Evolutionary conservation across 2,329 filamentous ascomycete species (phyloP).

Genomic region (Fusarium concolor): DNA sequence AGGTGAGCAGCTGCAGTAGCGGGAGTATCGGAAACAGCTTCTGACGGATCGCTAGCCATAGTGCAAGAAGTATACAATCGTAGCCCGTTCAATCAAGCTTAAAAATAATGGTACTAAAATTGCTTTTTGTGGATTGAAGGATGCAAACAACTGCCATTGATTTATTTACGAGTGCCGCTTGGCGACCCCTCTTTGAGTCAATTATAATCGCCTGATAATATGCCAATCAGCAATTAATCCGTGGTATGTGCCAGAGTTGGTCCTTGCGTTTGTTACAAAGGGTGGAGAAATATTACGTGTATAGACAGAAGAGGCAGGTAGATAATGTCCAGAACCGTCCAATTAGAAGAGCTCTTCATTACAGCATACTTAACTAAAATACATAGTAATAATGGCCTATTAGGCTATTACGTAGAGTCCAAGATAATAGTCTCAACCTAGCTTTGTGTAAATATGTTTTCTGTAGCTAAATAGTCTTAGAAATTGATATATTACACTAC

Average conservation of each 20-base stretch:
- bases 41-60: not conserved
- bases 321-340: not conserved
- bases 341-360: too few relatives aligned
- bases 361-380: too few relatives aligned
- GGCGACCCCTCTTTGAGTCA: not conserved
- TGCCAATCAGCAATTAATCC: not conserved
- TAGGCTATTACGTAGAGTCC: too few relatives aligned
- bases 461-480: too few relatives aligned
- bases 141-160: not conserved
- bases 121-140: not conserved
- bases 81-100: not conserved
- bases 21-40: not conserved
- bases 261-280: not conserved
- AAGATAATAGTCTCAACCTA: too few relatives aligned
- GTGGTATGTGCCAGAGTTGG: too few relatives aligned
- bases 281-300: not conserved
- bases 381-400: too few relatives aligned
- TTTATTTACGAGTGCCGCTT: not conserved
- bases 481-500: too few relatives aligned
- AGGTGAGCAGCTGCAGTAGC: not conserved
- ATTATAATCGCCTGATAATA: not conserved
- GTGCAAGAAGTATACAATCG: not conserved
- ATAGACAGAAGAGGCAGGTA: not conserved
- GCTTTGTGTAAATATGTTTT: too few relatives aligned
- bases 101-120: not conserved